Evolutionary conservation across 2,329 filamentous ascomycete genomes (phyloP), one percentile per base, ranked within the genome.

Genomic region (Triangularia verruculosa): DNA sequence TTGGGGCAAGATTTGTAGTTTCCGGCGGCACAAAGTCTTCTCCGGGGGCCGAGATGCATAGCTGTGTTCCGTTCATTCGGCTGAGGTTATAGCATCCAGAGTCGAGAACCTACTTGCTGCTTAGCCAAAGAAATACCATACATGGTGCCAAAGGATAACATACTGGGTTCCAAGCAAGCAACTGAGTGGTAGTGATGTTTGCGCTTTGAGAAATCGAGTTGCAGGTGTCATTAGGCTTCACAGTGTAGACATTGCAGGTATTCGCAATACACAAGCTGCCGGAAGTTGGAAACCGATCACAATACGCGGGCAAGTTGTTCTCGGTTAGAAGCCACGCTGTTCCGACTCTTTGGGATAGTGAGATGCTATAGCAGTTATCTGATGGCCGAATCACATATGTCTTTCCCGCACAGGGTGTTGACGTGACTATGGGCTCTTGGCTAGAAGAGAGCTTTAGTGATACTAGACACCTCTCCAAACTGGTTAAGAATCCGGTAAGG

Each of bases 81-180:
- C 53, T 25, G 13, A 63, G 13, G 58, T 63, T 64, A 53, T 32
- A 25, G 58, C 64, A 66, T 11, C n/a, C 17, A 6, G 51, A n/a
- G 27, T 61, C 39, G 4, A 47, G 39, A 47, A 47, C 27, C 27
- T 28, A 9, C 27, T 9, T 5, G 27, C 9, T 9, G 4, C 27
- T 28, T 28, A 28, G 27, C 27, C 4, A 28, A 28, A 28, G 27
- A 28, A n/a, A n/a, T 28, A 28, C 27, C 27, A 5, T n/a, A n/a
- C 27, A 28, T 4, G 5, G 27, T 28, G 9, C 27, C 27, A 5
- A 28, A 28, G 9, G 27, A 28, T 28, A 28, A 28, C 27, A 28
- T 28, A 28, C 39, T 5, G 39, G 39, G 17, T 47, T 47, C 39
- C 39, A 47, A 13, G 39, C 39, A 15, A n/a, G 13, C 13, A 47